phyloP scores from a whole-genome alignment of 2,329 filamentous ascomycete species.

The Penicillium sp. region DNA sequence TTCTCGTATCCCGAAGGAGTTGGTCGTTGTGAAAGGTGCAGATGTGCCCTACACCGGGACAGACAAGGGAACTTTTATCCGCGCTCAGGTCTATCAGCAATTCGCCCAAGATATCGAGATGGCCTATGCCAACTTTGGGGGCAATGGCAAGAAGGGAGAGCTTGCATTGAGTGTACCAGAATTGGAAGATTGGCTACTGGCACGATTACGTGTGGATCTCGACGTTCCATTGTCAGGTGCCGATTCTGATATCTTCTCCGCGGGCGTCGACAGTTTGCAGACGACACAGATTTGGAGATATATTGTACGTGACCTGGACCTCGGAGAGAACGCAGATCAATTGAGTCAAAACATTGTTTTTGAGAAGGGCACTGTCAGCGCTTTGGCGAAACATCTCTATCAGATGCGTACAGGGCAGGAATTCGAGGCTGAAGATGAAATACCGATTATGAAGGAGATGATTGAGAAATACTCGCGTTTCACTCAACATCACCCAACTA shows the following conservation, averaged over 20 bases:
- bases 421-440: slow-evolving; percentile 37
- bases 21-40: slow-evolving; percentile 52
- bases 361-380: slow-evolving; percentile 55
- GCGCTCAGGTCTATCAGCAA: slow-evolving; percentile 52
- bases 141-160: slow-evolving; percentile 34
- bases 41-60: slow-evolving; percentile 54
- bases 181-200: slow-evolving; percentile 49
- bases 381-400: slow-evolving; percentile 50
- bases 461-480: slow-evolving; percentile 50
- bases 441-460: slow-evolving; percentile 50
- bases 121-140: slow-evolving; percentile 48
- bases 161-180: slow-evolving; percentile 18
- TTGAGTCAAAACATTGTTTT: slow-evolving; percentile 62
- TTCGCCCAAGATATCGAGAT: slow-evolving; percentile 53
- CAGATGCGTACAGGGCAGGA: slow-evolving; percentile 43
- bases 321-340: slow-evolving; percentile 42
- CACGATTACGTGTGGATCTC: slow-evolving; percentile 24
- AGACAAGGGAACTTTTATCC: slow-evolving; percentile 60
- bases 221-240: slow-evolving; percentile 22
- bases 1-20: slow-evolving; percentile 55
- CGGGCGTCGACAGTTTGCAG: slow-evolving; percentile 61
- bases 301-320: slow-evolving; percentile 55
- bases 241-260: slow-evolving; percentile 60
- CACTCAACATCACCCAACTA: slow-evolving; percentile 26
- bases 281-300: slow-evolving; percentile 57